Conservation (phyloP, 2,329 filamentous ascomycete species). For the Cryphonectria parasitica region DNA sequence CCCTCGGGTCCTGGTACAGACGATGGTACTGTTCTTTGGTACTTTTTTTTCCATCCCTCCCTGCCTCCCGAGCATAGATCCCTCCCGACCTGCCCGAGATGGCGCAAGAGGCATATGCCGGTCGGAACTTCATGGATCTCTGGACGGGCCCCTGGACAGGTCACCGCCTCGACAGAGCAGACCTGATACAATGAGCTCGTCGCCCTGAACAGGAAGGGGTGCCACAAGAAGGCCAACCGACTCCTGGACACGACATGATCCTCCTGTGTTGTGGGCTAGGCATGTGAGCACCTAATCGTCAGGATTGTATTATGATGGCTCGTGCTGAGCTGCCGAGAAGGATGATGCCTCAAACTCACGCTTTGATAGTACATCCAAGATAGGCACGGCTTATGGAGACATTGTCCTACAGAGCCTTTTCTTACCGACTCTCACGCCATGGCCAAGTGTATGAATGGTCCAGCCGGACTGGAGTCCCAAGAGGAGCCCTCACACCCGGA, state of each 20-base stretch:
- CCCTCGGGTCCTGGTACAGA: background rate
- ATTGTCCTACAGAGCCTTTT: background rate
- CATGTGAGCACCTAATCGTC: background rate
- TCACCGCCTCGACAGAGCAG: background rate
- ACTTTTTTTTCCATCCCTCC: background rate
- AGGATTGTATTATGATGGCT: background rate
- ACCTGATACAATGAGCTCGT: background rate
- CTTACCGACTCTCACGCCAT: constrained; percentile 5
- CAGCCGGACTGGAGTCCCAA: constrained; percentile 12
- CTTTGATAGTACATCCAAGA: background rate
- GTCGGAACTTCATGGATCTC: background rate
- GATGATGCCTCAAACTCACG: background rate
- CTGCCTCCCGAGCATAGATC: background rate
- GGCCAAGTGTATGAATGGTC: background rate
- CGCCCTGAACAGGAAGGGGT: background rate
- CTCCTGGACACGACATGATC: background rate
- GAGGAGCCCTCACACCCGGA: constrained; percentile 8
- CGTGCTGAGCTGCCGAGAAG: background rate
- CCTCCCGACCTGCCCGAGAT: constrained; percentile 13
- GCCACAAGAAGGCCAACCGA: background rate
- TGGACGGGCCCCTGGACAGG: background rate
- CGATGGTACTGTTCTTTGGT: background rate
- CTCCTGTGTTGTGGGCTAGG: background rate
- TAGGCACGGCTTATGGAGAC: background rate
- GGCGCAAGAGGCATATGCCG: constrained; percentile 5